Percentiles rank a stretch among this genome's conserved stretches.
Evolutionary conservation across 2,329 filamentous ascomycete species (phyloP).

Genomic region (Ceratocystis eucalypticola): DNA sequence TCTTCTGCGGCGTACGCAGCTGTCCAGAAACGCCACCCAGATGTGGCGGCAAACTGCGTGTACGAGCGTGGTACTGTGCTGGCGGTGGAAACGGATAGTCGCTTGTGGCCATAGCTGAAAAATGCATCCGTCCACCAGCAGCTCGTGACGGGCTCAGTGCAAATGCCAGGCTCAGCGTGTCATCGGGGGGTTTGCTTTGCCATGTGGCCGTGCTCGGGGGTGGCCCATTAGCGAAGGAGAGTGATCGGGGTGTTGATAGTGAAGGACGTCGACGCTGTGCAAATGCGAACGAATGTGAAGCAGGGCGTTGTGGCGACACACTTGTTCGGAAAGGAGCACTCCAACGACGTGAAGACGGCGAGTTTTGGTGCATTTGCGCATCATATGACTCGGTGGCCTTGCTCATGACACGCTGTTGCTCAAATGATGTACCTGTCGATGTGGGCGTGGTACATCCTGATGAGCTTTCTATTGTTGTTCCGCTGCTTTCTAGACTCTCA

Average conservation of each 20-base stretch:
- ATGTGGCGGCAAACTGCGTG: slow-evolving; percentile 16
- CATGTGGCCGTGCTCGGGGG: slow-evolving; percentile 6
- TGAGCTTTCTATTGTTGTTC: background rate
- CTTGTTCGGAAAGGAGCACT: slow-evolving; percentile 10
- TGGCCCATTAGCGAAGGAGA: slow-evolving; percentile 17
- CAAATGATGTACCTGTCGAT: background rate
- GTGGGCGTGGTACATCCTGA: slow-evolving; percentile 8
- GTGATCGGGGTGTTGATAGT: slow-evolving; percentile 14
- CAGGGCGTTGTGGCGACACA: background rate
- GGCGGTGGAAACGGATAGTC: background rate
- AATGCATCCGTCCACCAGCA: background rate
- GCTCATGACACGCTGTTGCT: background rate
- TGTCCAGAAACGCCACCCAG: slow-evolving; percentile 13
- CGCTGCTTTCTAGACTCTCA: slow-evolving; percentile 3
- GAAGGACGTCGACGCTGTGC: slow-evolving; percentile 14
- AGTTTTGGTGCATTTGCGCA: background rate
- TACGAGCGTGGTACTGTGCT: background rate
- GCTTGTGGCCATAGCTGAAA: background rate
- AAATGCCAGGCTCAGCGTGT: background rate
- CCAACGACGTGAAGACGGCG: background rate
- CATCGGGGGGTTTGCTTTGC: background rate
- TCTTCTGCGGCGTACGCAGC: slow-evolving; percentile 17
- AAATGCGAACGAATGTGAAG: slow-evolving; percentile 17
- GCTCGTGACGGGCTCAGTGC: background rate
- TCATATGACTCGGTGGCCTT: background rate